Evolutionary conservation across 495 filamentous ascomycete genomes (phyloP).

Genomic region (Daldinia decipiens): DNA sequence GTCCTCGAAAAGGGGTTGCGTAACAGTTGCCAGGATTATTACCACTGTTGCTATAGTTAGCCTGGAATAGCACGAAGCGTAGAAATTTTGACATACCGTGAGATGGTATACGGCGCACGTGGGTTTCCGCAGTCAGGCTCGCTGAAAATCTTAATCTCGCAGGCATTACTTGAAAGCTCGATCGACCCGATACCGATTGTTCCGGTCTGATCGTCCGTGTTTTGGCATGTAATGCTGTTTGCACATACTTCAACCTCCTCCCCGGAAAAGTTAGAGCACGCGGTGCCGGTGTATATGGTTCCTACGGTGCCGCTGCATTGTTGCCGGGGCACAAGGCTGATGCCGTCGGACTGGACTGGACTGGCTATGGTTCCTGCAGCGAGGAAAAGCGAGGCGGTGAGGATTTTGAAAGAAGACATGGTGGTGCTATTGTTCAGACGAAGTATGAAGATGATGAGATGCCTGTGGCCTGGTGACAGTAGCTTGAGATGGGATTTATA

Average conservation of each 20-base stretch:
- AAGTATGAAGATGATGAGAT: neutral
- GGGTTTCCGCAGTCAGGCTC: neutral
- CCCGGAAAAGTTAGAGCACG: neutral
- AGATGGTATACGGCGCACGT: neutral
- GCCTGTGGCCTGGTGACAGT: neutral
- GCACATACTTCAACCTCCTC: neutral
- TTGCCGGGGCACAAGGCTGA: neutral
- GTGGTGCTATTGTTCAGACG: neutral
- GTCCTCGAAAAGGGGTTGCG: neutral
- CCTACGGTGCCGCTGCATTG: neutral
- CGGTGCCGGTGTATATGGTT: neutral
- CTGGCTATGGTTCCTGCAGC: neutral
- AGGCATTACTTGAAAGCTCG: neutral
- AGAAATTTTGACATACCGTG: neutral
- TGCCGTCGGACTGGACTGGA: neutral
- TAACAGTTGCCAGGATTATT: neutral
- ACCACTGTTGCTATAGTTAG: neutral
- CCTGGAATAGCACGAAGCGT: neutral
- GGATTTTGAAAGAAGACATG: neutral
- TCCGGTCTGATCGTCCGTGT: neutral
- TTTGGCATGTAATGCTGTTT: no score
- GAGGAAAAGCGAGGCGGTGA: neutral
- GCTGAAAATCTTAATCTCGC: constrained; percentile 1
- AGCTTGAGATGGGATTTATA: neutral
- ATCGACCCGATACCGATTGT: no score